Base-by-base conservation (phyloP, 2,329 filamentous ascomycete species). In the Ophiosphaerella korrae region DNA sequence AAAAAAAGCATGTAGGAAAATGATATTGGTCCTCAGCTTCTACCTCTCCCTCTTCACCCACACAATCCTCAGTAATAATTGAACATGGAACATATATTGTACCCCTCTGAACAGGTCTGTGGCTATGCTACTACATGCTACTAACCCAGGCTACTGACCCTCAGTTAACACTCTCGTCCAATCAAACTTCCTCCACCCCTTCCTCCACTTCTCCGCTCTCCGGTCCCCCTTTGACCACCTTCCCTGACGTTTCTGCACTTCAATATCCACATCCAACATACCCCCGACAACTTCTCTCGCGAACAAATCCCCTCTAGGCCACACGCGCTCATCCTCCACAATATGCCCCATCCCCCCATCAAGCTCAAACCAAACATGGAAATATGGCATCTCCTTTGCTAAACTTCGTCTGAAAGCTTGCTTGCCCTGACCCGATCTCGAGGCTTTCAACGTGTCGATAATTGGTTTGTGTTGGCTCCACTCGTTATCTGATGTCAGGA, bases 371-470 rank as follows among this genome's bases (percentile, higher is more conserved):
- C 93, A 99, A 4, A 74, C 93, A 72, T 99, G 94, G 67, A 99
- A 99, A 73, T 99, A 99, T 0, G 95, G 93, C 89, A 95, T 93
- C 78, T 99, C 93, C 76, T 95, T 96, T 11, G 90, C 90, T 53
- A 99, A 80, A 16, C 84, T 88, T 49, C 86, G 82, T 1, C 93
- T 83, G 72, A 99, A 99, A 1, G 94, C 92, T 45, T 83, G 74
- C 66, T 89, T 89, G 0, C 93, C 94, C 55, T 91, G 73, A 0
- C 89, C 90, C 2, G 84, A 81, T n/a, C 80, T 74, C 0, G 85
- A 82, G 31, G 78, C 78, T 54, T 85, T 85, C 7, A 84, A 74
- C 0, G 94, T 99, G 73, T 97, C 92, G 55, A 99, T 96, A 55
- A 99, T 80, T 71, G 96, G 96, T 68, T 88, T 88, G 74, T 99